Conservation (phyloP, 2,329 filamentous ascomycete genomes). For the Rhexocercosporidium sp. region DNA sequence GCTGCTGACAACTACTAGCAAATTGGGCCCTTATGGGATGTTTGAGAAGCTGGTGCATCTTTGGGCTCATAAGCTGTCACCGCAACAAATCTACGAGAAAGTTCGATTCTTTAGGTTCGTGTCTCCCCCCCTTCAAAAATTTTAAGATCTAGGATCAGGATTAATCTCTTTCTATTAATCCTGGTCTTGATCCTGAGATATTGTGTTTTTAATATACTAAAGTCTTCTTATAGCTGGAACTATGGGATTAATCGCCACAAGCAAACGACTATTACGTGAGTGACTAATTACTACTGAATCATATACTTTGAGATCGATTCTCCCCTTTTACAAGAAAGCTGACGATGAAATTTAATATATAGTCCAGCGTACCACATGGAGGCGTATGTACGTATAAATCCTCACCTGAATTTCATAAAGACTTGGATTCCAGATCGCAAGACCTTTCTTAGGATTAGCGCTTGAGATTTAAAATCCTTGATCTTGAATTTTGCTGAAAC, state of each 20-base stretch:
- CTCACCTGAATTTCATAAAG: too few relatives aligned
- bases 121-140: neutral
- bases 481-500: too few relatives aligned
- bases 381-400: constrained; percentile 55
- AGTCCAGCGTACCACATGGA: constrained; percentile 41
- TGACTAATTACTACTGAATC: neutral
- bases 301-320: neutral
- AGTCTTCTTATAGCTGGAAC: constrained; percentile 43
- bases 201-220: constrained; percentile 16
- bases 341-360: constrained; percentile 23
- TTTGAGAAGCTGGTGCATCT: constrained; percentile 53
- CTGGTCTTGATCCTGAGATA: constrained; percentile 2
- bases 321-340: constrained; percentile 44
- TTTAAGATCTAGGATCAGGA: neutral
- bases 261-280: constrained; percentile 29
- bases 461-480: too few relatives aligned
- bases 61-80: constrained; percentile 48
- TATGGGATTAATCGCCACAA: constrained; percentile 68
- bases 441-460: too few relatives aligned
- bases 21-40: constrained; percentile 48
- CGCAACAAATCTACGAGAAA: constrained; percentile 53
- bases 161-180: too few relatives aligned
- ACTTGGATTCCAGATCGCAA: too few relatives aligned
- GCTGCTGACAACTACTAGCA: neutral
- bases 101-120: constrained; percentile 48